phyloP scores from a whole-genome alignment of 257 asterid genomes.

The Solanum virginianum region DNA sequence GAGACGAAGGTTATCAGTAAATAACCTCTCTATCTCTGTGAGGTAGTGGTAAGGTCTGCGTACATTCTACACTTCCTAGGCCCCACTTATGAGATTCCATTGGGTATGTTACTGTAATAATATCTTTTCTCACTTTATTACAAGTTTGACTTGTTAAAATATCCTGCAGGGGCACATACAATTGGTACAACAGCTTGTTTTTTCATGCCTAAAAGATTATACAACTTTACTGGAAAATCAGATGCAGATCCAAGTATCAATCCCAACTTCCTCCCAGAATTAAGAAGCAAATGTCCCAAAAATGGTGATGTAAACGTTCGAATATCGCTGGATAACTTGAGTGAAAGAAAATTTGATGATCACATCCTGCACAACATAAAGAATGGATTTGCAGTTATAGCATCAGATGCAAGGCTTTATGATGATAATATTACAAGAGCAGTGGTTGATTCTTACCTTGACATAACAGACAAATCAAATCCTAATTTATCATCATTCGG shows the following conservation, averaged over 20 bases:
- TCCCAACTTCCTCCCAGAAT: conserved; percentile 1
- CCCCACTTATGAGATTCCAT: fast-evolving
- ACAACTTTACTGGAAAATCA: conserved; percentile 6
- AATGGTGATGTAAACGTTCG: conserved; percentile 8
- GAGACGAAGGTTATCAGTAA: too few relatives aligned
- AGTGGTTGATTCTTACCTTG: conserved; percentile 11
- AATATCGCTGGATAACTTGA: conserved; percentile 9
- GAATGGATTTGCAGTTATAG: conserved; percentile 16
- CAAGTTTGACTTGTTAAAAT: not conserved
- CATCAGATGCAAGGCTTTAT: conserved; percentile 29
- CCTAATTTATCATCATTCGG: not conserved
- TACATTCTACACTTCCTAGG: too few relatives aligned
- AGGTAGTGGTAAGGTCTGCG: too few relatives aligned
- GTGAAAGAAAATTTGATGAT: conserved; percentile 5
- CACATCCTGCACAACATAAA: conserved; percentile 14
- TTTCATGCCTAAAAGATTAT: conserved; percentile 25
- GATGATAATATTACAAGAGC: conserved; percentile 6
- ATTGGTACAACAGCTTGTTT: conserved; percentile 38
- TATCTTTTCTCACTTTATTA: not conserved
- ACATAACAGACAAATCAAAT: not conserved
- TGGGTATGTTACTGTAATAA: too few relatives aligned
- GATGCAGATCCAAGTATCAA: conserved; percentile 17
- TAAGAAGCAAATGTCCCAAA: conserved; percentile 11
- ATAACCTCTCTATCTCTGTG: too few relatives aligned
- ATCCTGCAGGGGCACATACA: conserved; percentile 28